These are phyloP conservation scores for Marchantia polymorpha DNA, from an alignment of 225 moss, liverwort and hornwort genomes.

Conservation along the genomic window DNA sequence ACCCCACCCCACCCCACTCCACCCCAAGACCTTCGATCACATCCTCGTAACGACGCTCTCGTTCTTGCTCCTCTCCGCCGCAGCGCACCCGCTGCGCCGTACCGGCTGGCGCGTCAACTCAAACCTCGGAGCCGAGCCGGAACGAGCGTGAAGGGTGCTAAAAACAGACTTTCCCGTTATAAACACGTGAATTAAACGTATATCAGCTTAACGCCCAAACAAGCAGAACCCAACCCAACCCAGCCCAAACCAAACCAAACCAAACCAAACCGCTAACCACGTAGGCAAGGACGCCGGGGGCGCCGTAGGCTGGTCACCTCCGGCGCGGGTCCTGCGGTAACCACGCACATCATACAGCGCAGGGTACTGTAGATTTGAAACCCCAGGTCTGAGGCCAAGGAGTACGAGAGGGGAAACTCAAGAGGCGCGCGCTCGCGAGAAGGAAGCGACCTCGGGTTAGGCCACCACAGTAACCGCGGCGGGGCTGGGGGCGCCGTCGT, in stretches of 20 bases:
- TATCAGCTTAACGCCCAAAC: neutral
- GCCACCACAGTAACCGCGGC: neutral
- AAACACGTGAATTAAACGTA: neutral
- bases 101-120: neutral
- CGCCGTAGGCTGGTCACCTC: neutral
- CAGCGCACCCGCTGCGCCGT: neutral
- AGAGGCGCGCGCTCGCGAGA: neutral
- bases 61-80: neutral
- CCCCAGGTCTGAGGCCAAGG: neutral
- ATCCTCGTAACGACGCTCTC: no score
- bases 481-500: neutral
- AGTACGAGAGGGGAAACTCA: neutral
- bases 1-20: no score
- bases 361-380: neutral
- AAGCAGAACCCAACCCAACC: neutral
- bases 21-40: no score
- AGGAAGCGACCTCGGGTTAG: neutral
- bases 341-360: neutral
- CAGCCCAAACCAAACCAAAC: neutral
- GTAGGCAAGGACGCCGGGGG: neutral
- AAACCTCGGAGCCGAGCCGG: neutral
- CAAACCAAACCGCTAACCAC: neutral
- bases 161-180: neutral
- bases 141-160: neutral
- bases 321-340: neutral